A percentile compares a stretch with the other conserved stretches of the same genome.
phyloP scores from a whole-genome alignment of 2,329 filamentous ascomycete genomes.

The Falciphora oryzae region DNA sequence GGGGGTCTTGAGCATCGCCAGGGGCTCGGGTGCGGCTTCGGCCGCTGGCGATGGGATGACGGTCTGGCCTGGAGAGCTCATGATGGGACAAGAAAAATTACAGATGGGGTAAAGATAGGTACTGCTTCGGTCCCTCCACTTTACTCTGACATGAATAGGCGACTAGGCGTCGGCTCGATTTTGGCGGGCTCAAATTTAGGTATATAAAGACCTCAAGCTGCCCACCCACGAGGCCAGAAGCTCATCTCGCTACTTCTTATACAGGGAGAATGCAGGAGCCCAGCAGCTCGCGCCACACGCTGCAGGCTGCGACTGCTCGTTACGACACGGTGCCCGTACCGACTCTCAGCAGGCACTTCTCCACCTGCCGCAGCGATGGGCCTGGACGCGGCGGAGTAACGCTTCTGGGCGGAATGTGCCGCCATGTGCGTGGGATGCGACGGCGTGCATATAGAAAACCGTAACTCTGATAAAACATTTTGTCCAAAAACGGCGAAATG shows the following conservation, averaged over 20 bases:
- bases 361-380: too few relatives aligned
- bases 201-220: background rate
- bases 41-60: background rate
- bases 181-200: background rate
- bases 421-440: too few relatives aligned
- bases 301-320: background rate
- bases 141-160: background rate
- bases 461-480: too few relatives aligned
- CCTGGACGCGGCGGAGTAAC: too few relatives aligned
- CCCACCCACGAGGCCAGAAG: background rate
- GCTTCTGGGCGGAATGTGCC: too few relatives aligned
- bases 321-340: background rate
- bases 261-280: background rate
- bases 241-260: background rate
- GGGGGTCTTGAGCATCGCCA: slow-evolving; percentile 4
- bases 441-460: too few relatives aligned
- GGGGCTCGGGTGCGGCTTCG: background rate
- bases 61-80: background rate
- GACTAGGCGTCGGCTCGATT: background rate
- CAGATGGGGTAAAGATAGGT: background rate
- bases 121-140: background rate
- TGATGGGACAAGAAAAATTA: background rate
- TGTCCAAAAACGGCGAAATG: too few relatives aligned
- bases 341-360: background rate
- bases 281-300: background rate